Percentiles rank a stretch among this genome's conserved stretches.
Evolutionary conservation across 208 protist genomes (phyloP).

Genomic region (Naegleria lovaniensis): DNA sequence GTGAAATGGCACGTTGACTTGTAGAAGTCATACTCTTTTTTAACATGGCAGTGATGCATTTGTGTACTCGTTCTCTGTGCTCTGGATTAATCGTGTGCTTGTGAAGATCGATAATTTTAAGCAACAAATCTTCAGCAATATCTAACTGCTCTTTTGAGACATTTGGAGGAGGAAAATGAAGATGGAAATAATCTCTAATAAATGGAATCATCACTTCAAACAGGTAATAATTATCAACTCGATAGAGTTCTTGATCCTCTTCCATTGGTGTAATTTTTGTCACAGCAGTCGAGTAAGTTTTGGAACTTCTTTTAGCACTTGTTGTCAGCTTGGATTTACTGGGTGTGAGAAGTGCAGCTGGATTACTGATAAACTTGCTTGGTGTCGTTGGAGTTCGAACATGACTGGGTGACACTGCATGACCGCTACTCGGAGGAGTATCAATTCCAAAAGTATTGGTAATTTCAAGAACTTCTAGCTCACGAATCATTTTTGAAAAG

Average conservation of each 20-base stretch:
- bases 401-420: neutral
- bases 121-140: neutral
- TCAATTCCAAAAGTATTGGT: neutral
- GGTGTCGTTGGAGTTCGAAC: neutral
- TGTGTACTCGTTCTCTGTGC: neutral
- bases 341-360: neutral
- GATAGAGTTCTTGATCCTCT: neutral
- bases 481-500: neutral
- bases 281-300: neutral
- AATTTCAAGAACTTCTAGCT: neutral
- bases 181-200: neutral
- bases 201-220: neutral
- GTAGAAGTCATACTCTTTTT: neutral
- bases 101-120: neutral
- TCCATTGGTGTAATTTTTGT: neutral
- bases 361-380: neutral
- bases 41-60: neutral
- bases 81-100: neutral
- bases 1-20: neutral
- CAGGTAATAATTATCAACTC: neutral
- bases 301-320: neutral
- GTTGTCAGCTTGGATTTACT: neutral
- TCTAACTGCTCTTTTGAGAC: neutral
- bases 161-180: conserved; percentile 1
- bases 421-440: too few relatives aligned